phyloP scores from a whole-genome alignment of 768 basidiomycete genomes.

The Heimioporus sp. region DNA sequence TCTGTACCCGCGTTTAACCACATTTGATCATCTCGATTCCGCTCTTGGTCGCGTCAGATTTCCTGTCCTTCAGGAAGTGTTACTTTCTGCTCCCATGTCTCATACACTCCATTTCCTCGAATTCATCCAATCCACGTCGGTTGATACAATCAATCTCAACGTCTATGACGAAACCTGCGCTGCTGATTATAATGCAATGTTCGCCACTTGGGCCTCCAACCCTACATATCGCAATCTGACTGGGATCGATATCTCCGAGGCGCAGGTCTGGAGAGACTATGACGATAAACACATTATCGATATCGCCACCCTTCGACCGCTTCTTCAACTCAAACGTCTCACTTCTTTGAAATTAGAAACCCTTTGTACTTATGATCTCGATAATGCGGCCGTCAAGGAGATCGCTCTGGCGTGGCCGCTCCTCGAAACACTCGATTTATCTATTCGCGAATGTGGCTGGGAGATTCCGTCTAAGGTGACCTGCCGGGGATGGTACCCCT shows the following conservation, averaged over 20 bases:
- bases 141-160: constrained; percentile 33
- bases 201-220: constrained; percentile 21
- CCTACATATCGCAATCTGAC: constrained; percentile 23
- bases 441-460: constrained; percentile 30
- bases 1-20: constrained; percentile 24
- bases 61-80: constrained; percentile 21
- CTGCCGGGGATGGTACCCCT: constrained; percentile 21
- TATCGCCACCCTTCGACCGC: constrained; percentile 21
- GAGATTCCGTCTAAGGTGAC: constrained; percentile 29
- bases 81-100: constrained; percentile 23
- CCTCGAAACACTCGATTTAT: constrained; percentile 27
- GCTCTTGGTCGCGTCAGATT: constrained; percentile 11
- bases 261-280: constrained; percentile 29
- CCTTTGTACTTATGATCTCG: constrained; percentile 25
- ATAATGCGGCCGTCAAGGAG: constrained; percentile 22
- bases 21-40: constrained; percentile 21
- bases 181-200: constrained; percentile 22
- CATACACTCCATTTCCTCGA: constrained; percentile 22
- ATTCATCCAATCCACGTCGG: constrained; percentile 24
- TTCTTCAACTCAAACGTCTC: constrained; percentile 22
- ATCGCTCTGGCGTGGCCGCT: constrained; percentile 27
- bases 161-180: constrained; percentile 30
- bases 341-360: constrained; percentile 27
- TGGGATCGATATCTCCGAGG: constrained; percentile 28
- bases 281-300: constrained; percentile 31